phyloP scores from a whole-genome alignment of 1,284 basidiomycete species.

The Veloboletus limbatus region DNA sequence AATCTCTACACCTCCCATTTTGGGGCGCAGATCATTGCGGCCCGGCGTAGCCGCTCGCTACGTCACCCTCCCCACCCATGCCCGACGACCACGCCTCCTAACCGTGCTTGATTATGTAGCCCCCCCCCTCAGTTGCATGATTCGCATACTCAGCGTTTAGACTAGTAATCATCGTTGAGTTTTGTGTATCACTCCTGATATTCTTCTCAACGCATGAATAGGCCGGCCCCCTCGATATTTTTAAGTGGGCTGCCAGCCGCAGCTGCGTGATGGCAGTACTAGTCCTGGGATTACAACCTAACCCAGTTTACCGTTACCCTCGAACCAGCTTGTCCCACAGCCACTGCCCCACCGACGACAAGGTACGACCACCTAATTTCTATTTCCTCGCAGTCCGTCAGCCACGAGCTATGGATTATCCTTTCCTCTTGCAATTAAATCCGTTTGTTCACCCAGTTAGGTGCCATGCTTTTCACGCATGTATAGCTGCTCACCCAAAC shows the following conservation, averaged over 20 bases:
- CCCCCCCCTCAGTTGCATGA: no score
- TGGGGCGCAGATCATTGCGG: constrained; percentile 26
- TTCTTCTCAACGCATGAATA: no score
- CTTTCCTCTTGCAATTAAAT: no score
- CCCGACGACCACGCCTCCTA: constrained; percentile 15
- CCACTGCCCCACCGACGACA: not conserved
- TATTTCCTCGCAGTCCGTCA: not conserved
- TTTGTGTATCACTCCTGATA: no score
- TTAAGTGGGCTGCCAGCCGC: not conserved
- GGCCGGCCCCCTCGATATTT: constrained; percentile 3
- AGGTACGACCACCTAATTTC: not conserved
- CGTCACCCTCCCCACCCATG: constrained; percentile 17
- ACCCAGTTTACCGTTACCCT: not conserved
- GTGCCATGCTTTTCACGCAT: constrained; percentile 20
- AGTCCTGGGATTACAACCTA: not conserved
- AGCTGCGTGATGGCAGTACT: constrained; percentile 1
- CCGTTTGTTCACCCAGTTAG: constrained; percentile 1
- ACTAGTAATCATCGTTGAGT: no score
- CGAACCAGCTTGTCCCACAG: not conserved
- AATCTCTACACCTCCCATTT: constrained; percentile 20
- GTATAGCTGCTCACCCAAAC: constrained; percentile 8
- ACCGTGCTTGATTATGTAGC: constrained; percentile 26
- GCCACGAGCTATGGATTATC: not conserved
- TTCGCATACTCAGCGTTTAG: no score
- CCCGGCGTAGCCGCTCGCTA: constrained; percentile 9